Conservation (phyloP, 2,329 filamentous ascomycete species). For the Westerdykella aurantiaca region DNA sequence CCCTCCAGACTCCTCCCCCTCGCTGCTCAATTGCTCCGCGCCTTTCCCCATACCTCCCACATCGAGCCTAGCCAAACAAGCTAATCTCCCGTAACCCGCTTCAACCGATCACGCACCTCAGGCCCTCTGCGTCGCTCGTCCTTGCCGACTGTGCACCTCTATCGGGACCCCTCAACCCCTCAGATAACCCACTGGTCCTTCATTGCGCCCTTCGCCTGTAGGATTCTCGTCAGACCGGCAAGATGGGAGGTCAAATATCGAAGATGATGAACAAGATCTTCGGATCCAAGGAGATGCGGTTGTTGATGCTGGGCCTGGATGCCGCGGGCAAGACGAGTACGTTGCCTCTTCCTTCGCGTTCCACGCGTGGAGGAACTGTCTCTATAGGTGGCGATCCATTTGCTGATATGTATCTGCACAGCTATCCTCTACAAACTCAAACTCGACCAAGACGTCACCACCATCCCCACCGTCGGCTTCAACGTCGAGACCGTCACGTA, state of each 20-base stretch:
- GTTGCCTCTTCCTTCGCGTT: constrained; percentile 12
- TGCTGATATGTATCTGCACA: constrained; percentile 21
- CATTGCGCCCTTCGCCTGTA: neutral
- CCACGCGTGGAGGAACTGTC: neutral
- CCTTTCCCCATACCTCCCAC: neutral
- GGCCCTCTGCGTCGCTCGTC: too few species aligned
- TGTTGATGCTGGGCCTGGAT: constrained; percentile 95
- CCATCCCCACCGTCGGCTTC: constrained; percentile 98
- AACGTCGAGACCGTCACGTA: constrained; percentile 99
- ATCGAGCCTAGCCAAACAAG: neutral
- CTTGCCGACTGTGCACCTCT: neutral
- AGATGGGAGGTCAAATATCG: constrained; percentile 83
- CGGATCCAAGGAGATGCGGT: constrained; percentile 96
- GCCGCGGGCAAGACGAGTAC: constrained; percentile 91
- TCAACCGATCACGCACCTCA: neutral
- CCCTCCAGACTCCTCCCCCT: neutral
- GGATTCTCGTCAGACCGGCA: constrained; percentile 39
- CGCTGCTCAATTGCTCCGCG: neutral
- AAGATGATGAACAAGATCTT: constrained; percentile 99
- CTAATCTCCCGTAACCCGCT: neutral
- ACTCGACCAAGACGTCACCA: constrained; percentile 98
- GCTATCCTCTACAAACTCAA: constrained; percentile 99
- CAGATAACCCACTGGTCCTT: neutral
- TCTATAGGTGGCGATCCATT: too few species aligned
- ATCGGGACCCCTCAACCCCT: neutral